phyloP scores from a whole-genome alignment of 1,139 yeast genomes.

The Protomyces arabidopsidicola region DNA sequence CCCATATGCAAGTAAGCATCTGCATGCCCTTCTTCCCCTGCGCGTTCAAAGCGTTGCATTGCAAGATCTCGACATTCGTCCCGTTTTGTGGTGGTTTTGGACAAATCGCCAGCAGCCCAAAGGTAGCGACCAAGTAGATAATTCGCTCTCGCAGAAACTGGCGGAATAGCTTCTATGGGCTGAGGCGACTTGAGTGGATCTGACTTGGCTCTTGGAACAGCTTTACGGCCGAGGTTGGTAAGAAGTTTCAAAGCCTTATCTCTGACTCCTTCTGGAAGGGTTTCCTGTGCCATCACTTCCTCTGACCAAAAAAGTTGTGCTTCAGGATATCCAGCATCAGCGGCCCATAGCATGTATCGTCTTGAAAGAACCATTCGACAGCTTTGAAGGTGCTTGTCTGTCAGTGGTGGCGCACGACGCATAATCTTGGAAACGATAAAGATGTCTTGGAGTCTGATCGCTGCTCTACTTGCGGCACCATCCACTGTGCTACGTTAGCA shows the following conservation, averaged over 20 bases:
- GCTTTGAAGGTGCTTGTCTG: neutral
- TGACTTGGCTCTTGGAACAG: neutral
- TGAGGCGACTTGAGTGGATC: neutral
- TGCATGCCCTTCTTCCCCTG: constrained; percentile 16
- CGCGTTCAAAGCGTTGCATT: neutral
- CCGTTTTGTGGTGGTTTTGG: neutral
- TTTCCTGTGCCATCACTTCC: constrained; percentile 1
- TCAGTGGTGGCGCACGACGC: constrained; percentile 8
- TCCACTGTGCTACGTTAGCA: too few species aligned
- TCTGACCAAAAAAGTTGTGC: constrained; percentile 17
- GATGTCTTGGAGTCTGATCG: neutral
- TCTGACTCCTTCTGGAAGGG: neutral
- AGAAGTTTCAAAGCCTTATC: constrained; percentile 6
- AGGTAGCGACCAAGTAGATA: constrained; percentile 10
- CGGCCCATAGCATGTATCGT: neutral
- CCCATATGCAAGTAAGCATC: constrained; percentile 14
- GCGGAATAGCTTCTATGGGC: neutral
- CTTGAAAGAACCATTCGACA: constrained; percentile 2
- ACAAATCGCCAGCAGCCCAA: neutral
- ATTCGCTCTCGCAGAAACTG: constrained; percentile 4
- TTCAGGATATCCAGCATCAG: neutral
- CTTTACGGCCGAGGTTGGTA: constrained; percentile 1
- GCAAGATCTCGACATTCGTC: neutral
- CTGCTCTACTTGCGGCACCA: too few species aligned
- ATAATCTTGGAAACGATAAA: constrained; percentile 17